Percentiles rank a stretch among this genome's conserved stretches.
phyloP scores from a whole-genome alignment of 139 green algal genomes.

The Chlorella sp. region DNA sequence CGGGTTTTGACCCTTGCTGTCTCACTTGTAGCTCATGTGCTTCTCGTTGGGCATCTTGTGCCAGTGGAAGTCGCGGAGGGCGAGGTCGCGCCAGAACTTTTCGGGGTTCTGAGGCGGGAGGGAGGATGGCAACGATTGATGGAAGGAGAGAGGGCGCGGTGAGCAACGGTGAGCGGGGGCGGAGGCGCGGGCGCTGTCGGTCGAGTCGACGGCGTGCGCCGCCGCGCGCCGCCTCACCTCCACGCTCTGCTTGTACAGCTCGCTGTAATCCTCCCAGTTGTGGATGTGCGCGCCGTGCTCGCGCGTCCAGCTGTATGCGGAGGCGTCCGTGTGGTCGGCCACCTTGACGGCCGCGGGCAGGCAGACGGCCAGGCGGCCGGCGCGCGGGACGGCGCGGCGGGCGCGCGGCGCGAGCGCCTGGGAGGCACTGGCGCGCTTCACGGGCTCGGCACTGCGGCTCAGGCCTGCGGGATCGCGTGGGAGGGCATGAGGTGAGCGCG shows the following conservation, averaged over 20 bases:
- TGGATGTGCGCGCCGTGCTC: conserved; percentile 24
- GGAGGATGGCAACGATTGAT: not conserved
- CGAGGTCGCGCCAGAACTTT: conserved; percentile 36
- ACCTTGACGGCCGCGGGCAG: no score
- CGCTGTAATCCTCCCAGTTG: conserved; percentile 21
- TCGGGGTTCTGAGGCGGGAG: not conserved
- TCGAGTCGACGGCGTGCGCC: not conserved
- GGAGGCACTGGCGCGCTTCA: no score
- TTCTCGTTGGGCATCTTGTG: conserved; percentile 16
- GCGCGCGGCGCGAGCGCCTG: no score
- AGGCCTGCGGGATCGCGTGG: no score
- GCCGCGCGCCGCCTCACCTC: not conserved
- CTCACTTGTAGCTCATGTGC: conserved; percentile 12
- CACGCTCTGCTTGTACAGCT: conserved; percentile 20
- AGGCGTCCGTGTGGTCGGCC: conserved; percentile 6
- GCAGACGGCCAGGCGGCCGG: no score
- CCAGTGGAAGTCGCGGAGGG: conserved; percentile 36
- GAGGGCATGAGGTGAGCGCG: no score
- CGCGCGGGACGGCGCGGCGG: no score
- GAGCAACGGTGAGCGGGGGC: no score
- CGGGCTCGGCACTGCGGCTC: no score
- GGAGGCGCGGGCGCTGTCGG: not conserved
- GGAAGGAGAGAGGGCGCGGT: not conserved
- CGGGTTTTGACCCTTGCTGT: no score
- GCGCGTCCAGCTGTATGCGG: conserved; percentile 3